Conservation (phyloP, 768 basidiomycete species). For the Suillus placidus region DNA sequence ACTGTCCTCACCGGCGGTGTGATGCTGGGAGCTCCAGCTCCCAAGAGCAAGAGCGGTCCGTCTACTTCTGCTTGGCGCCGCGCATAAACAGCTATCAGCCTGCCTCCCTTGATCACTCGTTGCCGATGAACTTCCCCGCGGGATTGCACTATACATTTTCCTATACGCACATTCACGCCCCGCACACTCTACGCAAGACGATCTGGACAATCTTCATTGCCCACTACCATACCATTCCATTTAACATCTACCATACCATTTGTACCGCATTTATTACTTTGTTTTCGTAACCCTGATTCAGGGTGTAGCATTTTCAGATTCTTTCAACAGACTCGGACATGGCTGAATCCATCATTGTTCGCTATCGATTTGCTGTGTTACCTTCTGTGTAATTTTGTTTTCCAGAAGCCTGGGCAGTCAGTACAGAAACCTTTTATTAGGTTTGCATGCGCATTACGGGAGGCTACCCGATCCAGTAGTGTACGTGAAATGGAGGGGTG, state of each 20-base stretch:
- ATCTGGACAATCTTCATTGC: slow-evolving; percentile 29
- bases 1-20: slow-evolving; percentile 87
- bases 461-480: no score
- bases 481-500: no score
- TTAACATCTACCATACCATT: slow-evolving; percentile 35
- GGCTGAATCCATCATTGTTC: background rate
- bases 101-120: background rate
- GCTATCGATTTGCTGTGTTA: slow-evolving; percentile 25
- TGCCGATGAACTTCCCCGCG: background rate
- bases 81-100: slow-evolving; percentile 36
- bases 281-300: slow-evolving; percentile 21
- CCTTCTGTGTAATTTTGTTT: slow-evolving; percentile 31
- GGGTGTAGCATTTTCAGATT: slow-evolving; percentile 28
- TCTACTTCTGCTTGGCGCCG: slow-evolving; percentile 53
- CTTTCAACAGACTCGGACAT: background rate
- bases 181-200: slow-evolving; percentile 26
- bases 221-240: slow-evolving; percentile 35
- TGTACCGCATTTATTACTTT: slow-evolving; percentile 25
- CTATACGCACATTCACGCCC: slow-evolving; percentile 26
- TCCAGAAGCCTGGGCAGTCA: no score
- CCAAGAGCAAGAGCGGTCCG: slow-evolving; percentile 31
- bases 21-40: slow-evolving; percentile 65
- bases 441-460: no score
- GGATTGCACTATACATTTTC: slow-evolving; percentile 12
- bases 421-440: no score